These are phyloP conservation scores for Ganoderma meredithae DNA, from an alignment of 1,284 basidiomycete genomes.

Conservation along the genomic window DNA sequence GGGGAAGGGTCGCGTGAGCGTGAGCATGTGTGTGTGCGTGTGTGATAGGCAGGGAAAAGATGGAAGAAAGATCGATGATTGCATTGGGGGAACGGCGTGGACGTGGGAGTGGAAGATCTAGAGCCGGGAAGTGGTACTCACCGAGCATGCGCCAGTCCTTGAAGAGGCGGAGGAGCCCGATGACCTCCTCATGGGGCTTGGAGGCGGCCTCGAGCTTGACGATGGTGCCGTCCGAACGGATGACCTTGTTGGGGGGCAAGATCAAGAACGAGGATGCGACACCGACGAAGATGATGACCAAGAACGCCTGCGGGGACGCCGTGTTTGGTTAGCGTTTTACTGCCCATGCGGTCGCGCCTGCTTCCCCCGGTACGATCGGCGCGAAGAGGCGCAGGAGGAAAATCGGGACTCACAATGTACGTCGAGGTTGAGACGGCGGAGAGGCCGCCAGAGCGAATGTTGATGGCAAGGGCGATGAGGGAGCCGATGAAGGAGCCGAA, in stretches of 20 bases:
- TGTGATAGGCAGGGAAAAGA: background rate
- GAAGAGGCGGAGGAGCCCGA: conserved; percentile 44
- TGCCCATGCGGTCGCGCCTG: background rate
- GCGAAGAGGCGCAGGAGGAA: background rate
- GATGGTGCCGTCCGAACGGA: conserved; percentile 49
- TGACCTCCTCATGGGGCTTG: conserved; percentile 44
- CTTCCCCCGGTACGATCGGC: background rate
- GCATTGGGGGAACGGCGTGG: background rate
- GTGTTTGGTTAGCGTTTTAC: background rate
- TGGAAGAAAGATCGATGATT: background rate
- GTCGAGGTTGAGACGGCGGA: conserved; percentile 47
- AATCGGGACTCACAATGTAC: conserved; percentile 42
- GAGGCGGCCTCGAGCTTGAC: conserved; percentile 46
- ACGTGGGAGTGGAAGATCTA: background rate
- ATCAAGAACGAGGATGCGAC: conserved; percentile 47
- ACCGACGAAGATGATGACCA: conserved; percentile 51
- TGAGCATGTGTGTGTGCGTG: background rate
- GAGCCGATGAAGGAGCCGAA: conserved; percentile 58
- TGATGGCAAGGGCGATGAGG: conserved; percentile 57
- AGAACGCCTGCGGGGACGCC: conserved; percentile 41
- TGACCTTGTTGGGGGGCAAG: conserved; percentile 47
- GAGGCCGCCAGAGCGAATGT: conserved; percentile 43
- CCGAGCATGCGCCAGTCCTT: conserved; percentile 50
- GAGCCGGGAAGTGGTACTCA: conserved; percentile 18
- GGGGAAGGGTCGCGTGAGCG: background rate